Conservation (phyloP, 1,284 basidiomycete species). For the Grifola frondosa region DNA sequence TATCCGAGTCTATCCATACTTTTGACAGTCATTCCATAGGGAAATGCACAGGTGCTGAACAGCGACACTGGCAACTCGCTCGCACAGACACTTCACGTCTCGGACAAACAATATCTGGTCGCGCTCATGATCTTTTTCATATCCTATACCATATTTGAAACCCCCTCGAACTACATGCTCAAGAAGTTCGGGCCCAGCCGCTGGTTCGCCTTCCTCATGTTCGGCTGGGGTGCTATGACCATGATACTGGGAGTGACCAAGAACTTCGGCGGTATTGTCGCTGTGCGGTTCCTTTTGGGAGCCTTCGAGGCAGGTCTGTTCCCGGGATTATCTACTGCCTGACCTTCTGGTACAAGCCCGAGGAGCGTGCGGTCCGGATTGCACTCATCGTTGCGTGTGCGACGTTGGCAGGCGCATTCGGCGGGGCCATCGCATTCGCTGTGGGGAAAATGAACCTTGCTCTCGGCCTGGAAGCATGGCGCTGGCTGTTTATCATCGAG, state of each 20-base stretch:
- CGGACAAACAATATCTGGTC: constrained; percentile 33
- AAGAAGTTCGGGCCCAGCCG: constrained; percentile 40
- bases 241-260: constrained; percentile 34
- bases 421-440: constrained; percentile 41
- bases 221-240: constrained; percentile 42
- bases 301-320: constrained; percentile 66
- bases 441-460: constrained; percentile 34
- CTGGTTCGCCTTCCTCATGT: constrained; percentile 39
- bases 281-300: constrained; percentile 60
- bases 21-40: constrained; percentile 24
- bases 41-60: constrained; percentile 40
- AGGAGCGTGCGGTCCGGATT: constrained; percentile 40
- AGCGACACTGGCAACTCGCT: constrained; percentile 33
- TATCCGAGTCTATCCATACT: too few species aligned
- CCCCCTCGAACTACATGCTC: constrained; percentile 42
- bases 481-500: constrained; percentile 48
- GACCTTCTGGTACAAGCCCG: constrained; percentile 41
- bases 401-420: constrained; percentile 45
- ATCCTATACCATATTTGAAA: constrained; percentile 38
- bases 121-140: constrained; percentile 42
- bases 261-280: constrained; percentile 35
- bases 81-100: constrained; percentile 31
- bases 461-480: constrained; percentile 35
- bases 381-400: constrained; percentile 39
- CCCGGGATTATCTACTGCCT: constrained; percentile 50